These are phyloP conservation scores for Aspergillus flavus DNA, from an alignment of 2,329 filamentous ascomycete genomes.

Conservation along the genomic window DNA sequence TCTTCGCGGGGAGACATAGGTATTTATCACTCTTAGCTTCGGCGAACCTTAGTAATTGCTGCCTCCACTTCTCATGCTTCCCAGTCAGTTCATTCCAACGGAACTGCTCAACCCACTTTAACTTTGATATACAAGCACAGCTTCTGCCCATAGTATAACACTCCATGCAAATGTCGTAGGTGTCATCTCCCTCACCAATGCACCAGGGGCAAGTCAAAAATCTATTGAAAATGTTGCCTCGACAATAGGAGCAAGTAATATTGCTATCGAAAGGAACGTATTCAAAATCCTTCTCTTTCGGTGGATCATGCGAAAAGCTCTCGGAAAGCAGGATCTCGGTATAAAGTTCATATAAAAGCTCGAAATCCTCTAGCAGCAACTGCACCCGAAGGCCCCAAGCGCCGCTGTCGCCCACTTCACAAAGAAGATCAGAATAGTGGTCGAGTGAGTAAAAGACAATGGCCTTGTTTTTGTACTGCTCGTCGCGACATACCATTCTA, in stretches of 20 bases:
- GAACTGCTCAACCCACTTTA: slow-evolving; percentile 94
- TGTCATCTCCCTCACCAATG: slow-evolving; percentile 75
- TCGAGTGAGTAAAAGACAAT: slow-evolving; percentile 86
- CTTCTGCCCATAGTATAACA: slow-evolving; percentile 97
- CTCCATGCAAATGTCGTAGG: slow-evolving; percentile 97
- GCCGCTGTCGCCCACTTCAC: slow-evolving; percentile 58
- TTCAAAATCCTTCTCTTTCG: slow-evolving; percentile 70
- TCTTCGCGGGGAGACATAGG: slow-evolving; percentile 64
- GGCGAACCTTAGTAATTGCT: slow-evolving; percentile 73
- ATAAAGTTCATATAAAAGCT: slow-evolving; percentile 75
- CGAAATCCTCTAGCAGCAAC: slow-evolving; percentile 81
- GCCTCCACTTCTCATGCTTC: slow-evolving; percentile 82
- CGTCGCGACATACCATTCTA: slow-evolving; percentile 88
- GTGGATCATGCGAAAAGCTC: slow-evolving; percentile 69
- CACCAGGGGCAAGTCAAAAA: slow-evolving; percentile 92
- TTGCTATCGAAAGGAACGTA: slow-evolving; percentile 83
- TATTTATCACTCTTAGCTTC: slow-evolving; percentile 68
- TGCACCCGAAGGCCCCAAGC: slow-evolving; percentile 57
- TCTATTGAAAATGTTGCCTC: slow-evolving; percentile 95
- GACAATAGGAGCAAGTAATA: slow-evolving; percentile 92
- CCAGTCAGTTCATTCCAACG: slow-evolving; percentile 75
- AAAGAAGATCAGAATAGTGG: slow-evolving; percentile 69
- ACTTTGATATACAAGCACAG: slow-evolving; percentile 81
- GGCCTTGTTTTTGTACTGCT: slow-evolving; percentile 98
- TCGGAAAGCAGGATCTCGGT: slow-evolving; percentile 81